Evolutionary conservation across 805 yeast species (phyloP).

Genomic region (Wickerhamiella qilinensis): DNA sequence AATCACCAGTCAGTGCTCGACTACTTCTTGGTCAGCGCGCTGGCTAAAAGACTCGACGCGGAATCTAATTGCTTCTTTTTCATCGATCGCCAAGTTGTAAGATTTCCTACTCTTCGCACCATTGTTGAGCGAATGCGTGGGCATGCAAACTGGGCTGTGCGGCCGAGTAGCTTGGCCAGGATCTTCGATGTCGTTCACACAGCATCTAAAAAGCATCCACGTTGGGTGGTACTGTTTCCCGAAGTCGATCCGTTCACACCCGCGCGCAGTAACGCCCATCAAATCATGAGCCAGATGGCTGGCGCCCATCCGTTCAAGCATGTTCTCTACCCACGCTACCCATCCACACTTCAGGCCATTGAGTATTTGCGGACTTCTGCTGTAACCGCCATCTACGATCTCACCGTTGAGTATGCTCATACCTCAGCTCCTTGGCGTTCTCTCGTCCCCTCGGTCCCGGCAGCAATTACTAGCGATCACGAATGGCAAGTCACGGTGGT

Average conservation of each 20-base stretch:
- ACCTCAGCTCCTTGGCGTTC: conserved; percentile 2
- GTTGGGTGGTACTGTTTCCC: conserved; percentile 60
- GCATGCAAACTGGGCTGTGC: conserved; percentile 19
- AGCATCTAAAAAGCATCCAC: conserved; percentile 6
- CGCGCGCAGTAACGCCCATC: conserved; percentile 30
- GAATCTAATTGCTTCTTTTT: conserved; percentile 22
- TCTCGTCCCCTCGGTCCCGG: conserved; percentile 6
- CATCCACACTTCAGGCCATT: conserved; percentile 17
- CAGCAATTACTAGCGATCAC: conserved; percentile 5
- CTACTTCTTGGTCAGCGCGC: conserved; percentile 33
- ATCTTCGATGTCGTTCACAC: conserved; percentile 9
- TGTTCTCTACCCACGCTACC: conserved; percentile 62
- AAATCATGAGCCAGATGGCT: conserved; percentile 35
- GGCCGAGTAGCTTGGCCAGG: conserved; percentile 6
- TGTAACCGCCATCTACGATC: conserved; percentile 30
- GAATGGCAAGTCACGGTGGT: conserved; percentile 11
- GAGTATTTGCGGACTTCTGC: conserved; percentile 15
- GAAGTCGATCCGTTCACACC: conserved; percentile 41
- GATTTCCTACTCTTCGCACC: conserved; percentile 10
- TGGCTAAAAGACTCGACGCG: conserved; percentile 19
- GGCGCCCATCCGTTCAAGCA: conserved; percentile 45
- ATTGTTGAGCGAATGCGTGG: conserved; percentile 7
- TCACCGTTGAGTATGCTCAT: conserved; percentile 32
- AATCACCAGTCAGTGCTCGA: conserved; percentile 63
- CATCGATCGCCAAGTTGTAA: conserved; percentile 22